Percentiles rank a stretch among this genome's conserved stretches.
phyloP scores from a whole-genome alignment of 176 grass and related monocot genomes.

The Oryza longistaminata region DNA sequence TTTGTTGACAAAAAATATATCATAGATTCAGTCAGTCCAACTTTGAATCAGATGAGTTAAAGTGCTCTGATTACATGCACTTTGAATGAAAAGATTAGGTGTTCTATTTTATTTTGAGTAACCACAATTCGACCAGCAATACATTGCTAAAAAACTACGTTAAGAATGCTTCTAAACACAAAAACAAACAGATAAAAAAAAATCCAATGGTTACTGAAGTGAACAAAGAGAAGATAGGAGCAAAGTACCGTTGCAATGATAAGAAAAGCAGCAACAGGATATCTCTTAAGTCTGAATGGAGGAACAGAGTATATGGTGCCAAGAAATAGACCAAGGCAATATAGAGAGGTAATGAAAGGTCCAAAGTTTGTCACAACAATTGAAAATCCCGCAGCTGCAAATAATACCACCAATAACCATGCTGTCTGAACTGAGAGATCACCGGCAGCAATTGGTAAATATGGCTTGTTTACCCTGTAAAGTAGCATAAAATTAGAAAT shows the following conservation, averaged over 20 bases:
- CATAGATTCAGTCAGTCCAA: not conserved
- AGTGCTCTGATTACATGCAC: not conserved
- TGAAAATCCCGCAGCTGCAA: slow-evolving; percentile 63
- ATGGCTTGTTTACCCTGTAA: slow-evolving; percentile 94
- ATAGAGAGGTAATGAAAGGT: slow-evolving; percentile 88
- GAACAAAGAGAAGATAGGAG: slow-evolving; percentile 2
- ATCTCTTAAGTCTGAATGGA: slow-evolving; percentile 97
- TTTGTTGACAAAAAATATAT: too few species aligned
- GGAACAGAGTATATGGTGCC: slow-evolving; percentile 99
- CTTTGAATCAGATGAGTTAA: not conserved
- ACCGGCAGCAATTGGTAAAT: slow-evolving; percentile 92
- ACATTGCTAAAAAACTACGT: not conserved
- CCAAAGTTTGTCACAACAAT: slow-evolving; percentile 82
- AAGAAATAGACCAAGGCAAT: slow-evolving; percentile 94
- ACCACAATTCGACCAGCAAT: not conserved
- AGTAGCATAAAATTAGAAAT: slow-evolving; percentile 40
- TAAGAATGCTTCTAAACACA: slow-evolving; percentile 13
- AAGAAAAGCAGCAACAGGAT: slow-evolving; percentile 90
- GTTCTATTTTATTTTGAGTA: not conserved
- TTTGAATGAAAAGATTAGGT: not conserved
- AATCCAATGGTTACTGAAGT: not conserved
- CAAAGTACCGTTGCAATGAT: slow-evolving; percentile 89
- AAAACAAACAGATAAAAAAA: not conserved
- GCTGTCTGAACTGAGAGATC: slow-evolving; percentile 85
- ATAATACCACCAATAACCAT: slow-evolving; percentile 82